Evolutionary conservation across 345 rosid genomes (phyloP), one percentile per base, ranked within the genome.

Genomic region (Brassica carinata): DNA sequence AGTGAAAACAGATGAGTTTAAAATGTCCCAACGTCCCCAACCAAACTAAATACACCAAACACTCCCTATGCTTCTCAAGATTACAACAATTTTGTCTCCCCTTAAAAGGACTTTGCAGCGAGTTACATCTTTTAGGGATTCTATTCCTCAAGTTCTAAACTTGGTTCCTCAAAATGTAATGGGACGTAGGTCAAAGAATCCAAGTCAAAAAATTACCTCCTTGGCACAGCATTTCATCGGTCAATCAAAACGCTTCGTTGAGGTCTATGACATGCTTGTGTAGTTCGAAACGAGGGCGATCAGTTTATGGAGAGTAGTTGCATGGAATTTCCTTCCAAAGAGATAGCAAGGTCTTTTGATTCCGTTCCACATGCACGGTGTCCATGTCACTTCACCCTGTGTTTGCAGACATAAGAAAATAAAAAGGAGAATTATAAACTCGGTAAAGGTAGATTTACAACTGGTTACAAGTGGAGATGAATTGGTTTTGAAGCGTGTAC

Each of bases 281-380:
- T 90, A 89, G 78, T 91, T 91, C 77, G 93, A 78, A 85, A 92
- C 91, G 68, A 91, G 88, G 18, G 86, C 79, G 79, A 94, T 57
- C 83, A 96, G 81, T 66, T 81, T 88, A 81, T 96, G 87, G 1
- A 88, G 85, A 30, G 99, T 79, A 26, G 85, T 81, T 0, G 94
- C 88, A 14, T 88, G 81, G 79, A 96, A 96, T 80, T 94, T 96
- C 86, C 99, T 87, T 2, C 94, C 99, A 29, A 96, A 94, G 69
- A 96, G 88, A 90, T 91, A 91, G 69, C 99, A 96, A 2, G 99
- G 98, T 64, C 97, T 87, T 83, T 77, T 86, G 76, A 89, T 91
- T 58, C 99, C 98, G 31, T 94, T 96, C 99, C 99, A 96, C 51
- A 87, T 70, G 83, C 98, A 96, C 7, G 87, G 83, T 34, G 83